Conservation (phyloP, 495 filamentous ascomycete genomes). For the Penicillium parvum region DNA sequence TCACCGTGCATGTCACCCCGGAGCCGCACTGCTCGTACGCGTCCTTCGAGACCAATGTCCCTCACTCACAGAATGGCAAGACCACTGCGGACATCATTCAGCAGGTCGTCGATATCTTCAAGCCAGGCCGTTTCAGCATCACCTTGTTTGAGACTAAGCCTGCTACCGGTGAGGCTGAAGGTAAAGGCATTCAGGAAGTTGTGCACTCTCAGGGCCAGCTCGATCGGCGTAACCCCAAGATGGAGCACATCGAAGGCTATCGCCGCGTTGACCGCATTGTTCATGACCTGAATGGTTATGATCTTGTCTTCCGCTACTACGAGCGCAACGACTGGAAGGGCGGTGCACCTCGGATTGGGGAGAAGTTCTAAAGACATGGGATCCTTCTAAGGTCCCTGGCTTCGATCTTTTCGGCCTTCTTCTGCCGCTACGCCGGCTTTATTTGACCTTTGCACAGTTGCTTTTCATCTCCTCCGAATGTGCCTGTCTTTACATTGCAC, state of each 20-base stretch:
- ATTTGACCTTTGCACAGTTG: slow-evolving; percentile 4
- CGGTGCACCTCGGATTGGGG: slow-evolving; percentile 68
- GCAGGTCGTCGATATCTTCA: slow-evolving; percentile 93
- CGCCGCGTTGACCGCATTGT: slow-evolving; percentile 90
- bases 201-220: slow-evolving; percentile 45
- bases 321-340: slow-evolving; percentile 90
- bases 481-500: slow-evolving; percentile 12
- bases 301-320: slow-evolving; percentile 94
- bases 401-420: slow-evolving; percentile 17
- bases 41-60: slow-evolving; percentile 98
- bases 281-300: slow-evolving; percentile 96
- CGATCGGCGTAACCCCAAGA: slow-evolving; percentile 54
- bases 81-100: slow-evolving; percentile 86
- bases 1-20: slow-evolving; percentile 97
- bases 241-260: slow-evolving; percentile 86
- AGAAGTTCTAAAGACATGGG: slow-evolving; percentile 37
- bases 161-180: slow-evolving; percentile 34
- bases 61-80: slow-evolving; percentile 81
- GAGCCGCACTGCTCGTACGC: slow-evolving; percentile 98
- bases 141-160: slow-evolving; percentile 93
- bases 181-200: slow-evolving; percentile 34
- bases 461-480: too few species aligned
- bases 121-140: slow-evolving; percentile 92
- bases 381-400: slow-evolving; percentile 5
- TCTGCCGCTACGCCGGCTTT: slow-evolving; percentile 1